A percentile compares a stretch with the other conserved stretches of the same genome.
Conservation (phyloP, 371 early-diverging fungal genomes). For the Apophysomyces elegans region DNA sequence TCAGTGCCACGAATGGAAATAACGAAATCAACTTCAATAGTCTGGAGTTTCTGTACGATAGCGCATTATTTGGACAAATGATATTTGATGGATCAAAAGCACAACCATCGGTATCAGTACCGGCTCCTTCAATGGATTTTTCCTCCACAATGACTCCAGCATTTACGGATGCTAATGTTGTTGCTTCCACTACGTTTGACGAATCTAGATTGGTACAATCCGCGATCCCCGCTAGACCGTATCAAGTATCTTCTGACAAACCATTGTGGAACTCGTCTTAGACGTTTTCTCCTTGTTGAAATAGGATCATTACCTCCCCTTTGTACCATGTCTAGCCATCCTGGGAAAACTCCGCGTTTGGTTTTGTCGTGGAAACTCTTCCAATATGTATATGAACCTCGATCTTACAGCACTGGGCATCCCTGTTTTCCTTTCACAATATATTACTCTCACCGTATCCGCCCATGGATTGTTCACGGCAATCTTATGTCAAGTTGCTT, state of each 20-base stretch:
- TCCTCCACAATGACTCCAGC: neutral
- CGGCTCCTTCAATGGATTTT: neutral
- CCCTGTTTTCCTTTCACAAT: neutral
- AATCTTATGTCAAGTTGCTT: too few relatives aligned
- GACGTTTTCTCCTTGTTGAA: neutral
- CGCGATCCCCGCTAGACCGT: neutral
- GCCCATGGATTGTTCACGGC: too few relatives aligned
- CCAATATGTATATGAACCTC: too few relatives aligned
- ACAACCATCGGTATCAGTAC: slow-evolving; percentile 5
- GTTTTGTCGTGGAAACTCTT: neutral
- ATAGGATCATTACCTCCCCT: neutral
- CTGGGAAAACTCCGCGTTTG: too few relatives aligned
- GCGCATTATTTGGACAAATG: slow-evolving; percentile 51
- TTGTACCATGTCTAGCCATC: neutral
- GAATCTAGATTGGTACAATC: neutral
- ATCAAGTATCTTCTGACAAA: neutral
- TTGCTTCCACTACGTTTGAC: slow-evolving; percentile 4
- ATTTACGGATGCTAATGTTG: neutral
- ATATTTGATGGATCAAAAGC: slow-evolving; percentile 39
- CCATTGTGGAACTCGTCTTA: slow-evolving; percentile 8
- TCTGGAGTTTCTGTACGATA: slow-evolving; percentile 44
- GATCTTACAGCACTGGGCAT: too few relatives aligned
- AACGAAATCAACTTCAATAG: slow-evolving; percentile 46
- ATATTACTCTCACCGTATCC: neutral
- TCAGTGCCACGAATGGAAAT: neutral